Evolutionary conservation across 768 basidiomycete genomes (phyloP), one percentile per base, ranked within the genome.

Genomic region (Botryobasidium botryosum): DNA sequence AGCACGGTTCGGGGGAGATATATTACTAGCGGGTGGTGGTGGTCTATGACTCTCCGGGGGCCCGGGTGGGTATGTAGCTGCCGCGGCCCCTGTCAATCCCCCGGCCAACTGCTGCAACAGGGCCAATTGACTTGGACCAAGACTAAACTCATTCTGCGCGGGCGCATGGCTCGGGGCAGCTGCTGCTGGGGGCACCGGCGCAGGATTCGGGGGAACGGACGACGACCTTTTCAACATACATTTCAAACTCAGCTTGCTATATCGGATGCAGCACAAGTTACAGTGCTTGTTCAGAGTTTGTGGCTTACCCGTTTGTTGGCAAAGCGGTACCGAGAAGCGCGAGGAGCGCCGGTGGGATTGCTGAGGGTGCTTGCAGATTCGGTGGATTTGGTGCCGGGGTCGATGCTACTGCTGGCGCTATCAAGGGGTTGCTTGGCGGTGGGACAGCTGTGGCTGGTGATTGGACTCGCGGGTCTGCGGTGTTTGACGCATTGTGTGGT

Each of bases 101-200:
- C n/a, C 73, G 43, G 80, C 69, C 57, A 86, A 68, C 57, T 83
- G 82, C 56, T 84, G 81, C 54, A 88, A 64, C 52, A 82, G 64
- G 39, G 78, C 75, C 45, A 86, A 63, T 57, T 79, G 79, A 49
- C 66, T 62, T 42, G 70, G 60, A 50, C 72, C 71, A 53, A 72
- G 54, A 33, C 32, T 33, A 18, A 33, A 33, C 32, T 33, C 12
- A 18, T 12, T 33, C 12, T 12, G 10, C 32, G 32, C 12, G 32
- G 32, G 32, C 18, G 12, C 32, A 33, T 18, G 12, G 18, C 32
- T 18, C 18, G 32, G 32, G 32, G 32, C 32, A 12, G 32, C 32
- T 12, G 32, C 12, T 33, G 32, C 18, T 33, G 32, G 12, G 10
- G 32, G 10, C 32, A 18, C 32, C 18, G 32, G 12, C 18, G 32